Base-by-base conservation (phyloP, 768 basidiomycete species). In the Naganishia vaughanmartiniae region DNA sequence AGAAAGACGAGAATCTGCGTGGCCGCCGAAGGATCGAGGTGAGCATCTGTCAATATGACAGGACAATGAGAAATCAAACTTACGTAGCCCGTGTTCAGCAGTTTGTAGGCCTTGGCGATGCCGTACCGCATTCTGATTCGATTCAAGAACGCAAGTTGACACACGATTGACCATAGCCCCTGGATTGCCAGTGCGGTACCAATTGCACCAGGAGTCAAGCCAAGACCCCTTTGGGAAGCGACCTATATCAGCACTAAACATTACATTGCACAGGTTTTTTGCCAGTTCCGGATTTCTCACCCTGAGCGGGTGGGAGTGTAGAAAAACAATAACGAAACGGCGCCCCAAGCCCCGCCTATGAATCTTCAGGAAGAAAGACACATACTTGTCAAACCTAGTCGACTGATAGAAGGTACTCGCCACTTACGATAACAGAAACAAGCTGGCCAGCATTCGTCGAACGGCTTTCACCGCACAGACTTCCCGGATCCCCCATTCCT, bases 241-340 rank as follows among this genome's bases (percentile, higher is more conserved):
- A 36, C 46, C 26, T 10, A 36, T 30, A 30, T 36, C 42, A 36
- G 53, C n/a, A n/a, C 31, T 12, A 30, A 48, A 46, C 7, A 17
- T 17, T 46, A n/a, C n/a, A n/a, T n/a, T n/a, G n/a, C n/a, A n/a
- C n/a, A n/a, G n/a, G n/a, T n/a, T n/a, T n/a, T n/a, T n/a, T n/a
- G n/a, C n/a, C n/a, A n/a, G n/a, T n/a, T n/a, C n/a, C n/a, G n/a
- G n/a, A n/a, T n/a, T n/a, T n/a, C 78, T 76, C 69, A 79, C 78
- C 77, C 77, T 24, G 76, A 76, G n/a, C 58, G 36, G 33, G 78
- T 79, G 0, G 72, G 69, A 19, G 72, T 73, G 56, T 78, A 81
- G 74, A 79, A 79, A 72, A 79, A 81, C 34, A 81, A 57, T 11
- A 81, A 51, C 1, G 76, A 77, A 6, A 76, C 79, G 6, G 80